Percentiles rank a stretch among this genome's conserved stretches.
These are phyloP conservation scores for Alternaria viburni DNA, from an alignment of 2,329 filamentous ascomycete genomes.

Conservation along the genomic window DNA sequence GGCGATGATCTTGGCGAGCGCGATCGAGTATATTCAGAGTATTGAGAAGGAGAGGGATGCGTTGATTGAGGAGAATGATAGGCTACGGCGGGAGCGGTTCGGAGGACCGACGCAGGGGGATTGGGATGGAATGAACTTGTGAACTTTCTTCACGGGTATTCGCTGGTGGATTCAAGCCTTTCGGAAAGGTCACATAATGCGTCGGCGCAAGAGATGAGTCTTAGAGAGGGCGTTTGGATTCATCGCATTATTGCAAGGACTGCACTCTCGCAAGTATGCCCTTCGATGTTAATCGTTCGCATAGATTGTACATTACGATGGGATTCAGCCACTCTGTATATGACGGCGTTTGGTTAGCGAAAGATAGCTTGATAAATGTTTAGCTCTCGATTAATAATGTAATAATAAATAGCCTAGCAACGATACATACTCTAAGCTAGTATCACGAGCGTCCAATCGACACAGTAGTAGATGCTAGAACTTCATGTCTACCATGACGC, in stretches of 20 bases:
- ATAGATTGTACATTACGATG: neutral
- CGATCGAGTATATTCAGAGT: slow-evolving; percentile 42
- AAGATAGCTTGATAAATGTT: neutral
- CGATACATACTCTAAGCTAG: neutral
- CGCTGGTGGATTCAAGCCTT: neutral
- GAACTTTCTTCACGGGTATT: neutral
- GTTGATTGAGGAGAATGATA: slow-evolving; percentile 34
- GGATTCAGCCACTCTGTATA: neutral
- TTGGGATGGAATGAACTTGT: slow-evolving; percentile 1
- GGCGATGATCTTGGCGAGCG: slow-evolving; percentile 39
- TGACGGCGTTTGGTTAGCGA: neutral
- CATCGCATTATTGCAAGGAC: neutral
- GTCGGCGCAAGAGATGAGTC: neutral
- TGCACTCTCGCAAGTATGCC: neutral
- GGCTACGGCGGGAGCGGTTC: slow-evolving; percentile 20
- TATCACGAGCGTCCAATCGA: neutral
- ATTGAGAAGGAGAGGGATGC: slow-evolving; percentile 40
- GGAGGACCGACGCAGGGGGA: neutral
- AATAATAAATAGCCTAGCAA: neutral
- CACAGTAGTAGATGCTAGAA: neutral
- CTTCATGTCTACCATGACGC: neutral
- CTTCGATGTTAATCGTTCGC: neutral
- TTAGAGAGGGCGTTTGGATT: neutral
- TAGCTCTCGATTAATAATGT: neutral
- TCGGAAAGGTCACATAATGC: neutral